Evolutionary conservation across 1,284 basidiomycete genomes (phyloP).

Genomic region (Ceratobasidium sp.): DNA sequence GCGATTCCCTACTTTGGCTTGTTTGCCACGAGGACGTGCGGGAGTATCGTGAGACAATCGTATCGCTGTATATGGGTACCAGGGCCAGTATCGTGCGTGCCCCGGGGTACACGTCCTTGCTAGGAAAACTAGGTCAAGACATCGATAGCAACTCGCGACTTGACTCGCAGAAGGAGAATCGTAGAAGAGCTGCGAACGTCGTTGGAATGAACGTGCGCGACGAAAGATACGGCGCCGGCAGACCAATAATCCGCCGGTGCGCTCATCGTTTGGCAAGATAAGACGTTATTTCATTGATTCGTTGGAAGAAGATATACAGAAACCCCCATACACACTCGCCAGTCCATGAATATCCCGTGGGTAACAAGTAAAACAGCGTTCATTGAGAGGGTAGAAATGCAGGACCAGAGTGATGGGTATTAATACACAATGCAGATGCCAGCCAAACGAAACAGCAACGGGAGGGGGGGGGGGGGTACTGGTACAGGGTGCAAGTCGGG

Average conservation of each 20-base stretch:
- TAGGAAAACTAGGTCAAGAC: too few relatives aligned
- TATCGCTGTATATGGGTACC: too few relatives aligned
- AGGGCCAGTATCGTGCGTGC: too few relatives aligned
- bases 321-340: constrained; percentile 7
- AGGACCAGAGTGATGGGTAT: constrained; percentile 11
- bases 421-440: constrained; percentile 16
- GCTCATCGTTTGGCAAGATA: not conserved
- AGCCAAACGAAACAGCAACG: not conserved
- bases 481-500: constrained; percentile 17
- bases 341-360: constrained; percentile 8
- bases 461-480: constrained; percentile 5
- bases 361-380: not conserved
- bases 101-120: too few relatives aligned
- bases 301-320: constrained; percentile 19
- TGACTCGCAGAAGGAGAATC: not conserved
- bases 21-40: too few relatives aligned
- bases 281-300: constrained; percentile 3
- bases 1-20: not conserved
- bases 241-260: constrained; percentile 13
- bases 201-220: not conserved
- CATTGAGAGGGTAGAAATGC: not conserved
- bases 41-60: too few relatives aligned
- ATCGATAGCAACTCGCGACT: not conserved
- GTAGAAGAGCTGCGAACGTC: not conserved
- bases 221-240: not conserved